Conservation (phyloP, 2,329 filamentous ascomycete species). For the Penicillium vulpinum region DNA sequence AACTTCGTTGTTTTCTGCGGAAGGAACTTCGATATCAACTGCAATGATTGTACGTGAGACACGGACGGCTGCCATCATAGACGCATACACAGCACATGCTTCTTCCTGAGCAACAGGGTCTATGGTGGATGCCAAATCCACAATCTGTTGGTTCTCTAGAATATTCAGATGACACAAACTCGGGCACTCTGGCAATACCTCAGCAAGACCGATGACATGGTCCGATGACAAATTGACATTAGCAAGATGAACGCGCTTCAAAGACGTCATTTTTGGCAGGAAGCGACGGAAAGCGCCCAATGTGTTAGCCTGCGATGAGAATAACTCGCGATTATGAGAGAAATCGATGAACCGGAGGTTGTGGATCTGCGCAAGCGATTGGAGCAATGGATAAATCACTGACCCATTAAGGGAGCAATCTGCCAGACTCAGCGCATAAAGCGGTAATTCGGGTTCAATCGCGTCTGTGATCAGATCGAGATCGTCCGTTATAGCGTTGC, state of each 20-base stretch:
- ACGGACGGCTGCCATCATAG: slow-evolving; percentile 81
- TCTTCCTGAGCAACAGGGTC: slow-evolving; percentile 85
- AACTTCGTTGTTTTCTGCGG: slow-evolving; percentile 77
- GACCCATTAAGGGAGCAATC: slow-evolving; percentile 77
- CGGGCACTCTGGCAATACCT: slow-evolving; percentile 81
- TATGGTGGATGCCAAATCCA: slow-evolving; percentile 71
- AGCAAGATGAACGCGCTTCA: slow-evolving; percentile 83
- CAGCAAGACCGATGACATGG: slow-evolving; percentile 86
- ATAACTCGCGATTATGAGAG: slow-evolving; percentile 83
- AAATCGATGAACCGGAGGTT: slow-evolving; percentile 87
- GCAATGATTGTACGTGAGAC: slow-evolving; percentile 82
- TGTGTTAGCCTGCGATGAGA: slow-evolving; percentile 71
- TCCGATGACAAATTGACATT: slow-evolving; percentile 82
- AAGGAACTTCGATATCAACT: slow-evolving; percentile 87
- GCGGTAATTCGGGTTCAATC: slow-evolving; percentile 50
- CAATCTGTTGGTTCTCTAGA: slow-evolving; percentile 67
- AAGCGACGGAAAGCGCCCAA: slow-evolving; percentile 76
- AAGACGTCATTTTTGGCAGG: slow-evolving; percentile 71
- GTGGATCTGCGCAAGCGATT: slow-evolving; percentile 66
- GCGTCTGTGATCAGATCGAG: slow-evolving; percentile 44
- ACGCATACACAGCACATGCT: slow-evolving; percentile 89
- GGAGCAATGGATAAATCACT: slow-evolving; percentile 72
- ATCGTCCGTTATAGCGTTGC: slow-evolving; percentile 69
- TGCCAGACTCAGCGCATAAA: slow-evolving; percentile 83
- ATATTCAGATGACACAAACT: slow-evolving; percentile 84